Conservation (phyloP, 768 basidiomycete species). For the Lactifluus subvellereus region DNA sequence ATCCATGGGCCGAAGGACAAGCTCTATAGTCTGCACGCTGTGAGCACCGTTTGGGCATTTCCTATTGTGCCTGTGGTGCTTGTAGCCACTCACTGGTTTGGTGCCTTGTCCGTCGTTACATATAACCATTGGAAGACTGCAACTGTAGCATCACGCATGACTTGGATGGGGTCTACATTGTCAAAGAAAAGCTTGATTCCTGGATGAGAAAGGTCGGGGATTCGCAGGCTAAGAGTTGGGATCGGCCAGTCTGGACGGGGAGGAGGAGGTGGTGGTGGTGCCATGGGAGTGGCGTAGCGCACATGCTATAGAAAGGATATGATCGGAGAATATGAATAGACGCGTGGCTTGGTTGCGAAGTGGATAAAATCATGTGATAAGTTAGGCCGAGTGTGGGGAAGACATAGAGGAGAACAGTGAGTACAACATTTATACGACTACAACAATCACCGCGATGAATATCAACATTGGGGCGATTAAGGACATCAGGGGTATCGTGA, state of each 20-base stretch:
- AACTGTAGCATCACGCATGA: slow-evolving; percentile 32
- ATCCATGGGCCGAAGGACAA: slow-evolving; percentile 59
- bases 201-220: slow-evolving; percentile 52
- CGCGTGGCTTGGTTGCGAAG: background rate
- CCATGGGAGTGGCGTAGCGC: background rate
- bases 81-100: slow-evolving; percentile 14
- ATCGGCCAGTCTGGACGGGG: slow-evolving; percentile 39
- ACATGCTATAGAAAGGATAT: background rate
- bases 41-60: background rate
- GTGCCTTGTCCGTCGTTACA: slow-evolving; percentile 19
- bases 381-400: background rate
- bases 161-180: slow-evolving; percentile 39
- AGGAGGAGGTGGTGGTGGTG: slow-evolving; percentile 8
- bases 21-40: slow-evolving; percentile 38
- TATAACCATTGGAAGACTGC: slow-evolving; percentile 21
- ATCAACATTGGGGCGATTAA: background rate
- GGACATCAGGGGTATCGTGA: background rate
- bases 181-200: slow-evolving; percentile 50
- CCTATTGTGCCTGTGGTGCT: background rate
- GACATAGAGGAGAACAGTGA: background rate
- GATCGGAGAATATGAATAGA: background rate
- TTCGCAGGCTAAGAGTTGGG: slow-evolving; percentile 46
- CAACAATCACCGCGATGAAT: background rate
- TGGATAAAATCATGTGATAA: slow-evolving; percentile 4
- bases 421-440: background rate